Evolutionary conservation across 768 basidiomycete genomes (phyloP).

Genomic region (Termitomyces sp.): DNA sequence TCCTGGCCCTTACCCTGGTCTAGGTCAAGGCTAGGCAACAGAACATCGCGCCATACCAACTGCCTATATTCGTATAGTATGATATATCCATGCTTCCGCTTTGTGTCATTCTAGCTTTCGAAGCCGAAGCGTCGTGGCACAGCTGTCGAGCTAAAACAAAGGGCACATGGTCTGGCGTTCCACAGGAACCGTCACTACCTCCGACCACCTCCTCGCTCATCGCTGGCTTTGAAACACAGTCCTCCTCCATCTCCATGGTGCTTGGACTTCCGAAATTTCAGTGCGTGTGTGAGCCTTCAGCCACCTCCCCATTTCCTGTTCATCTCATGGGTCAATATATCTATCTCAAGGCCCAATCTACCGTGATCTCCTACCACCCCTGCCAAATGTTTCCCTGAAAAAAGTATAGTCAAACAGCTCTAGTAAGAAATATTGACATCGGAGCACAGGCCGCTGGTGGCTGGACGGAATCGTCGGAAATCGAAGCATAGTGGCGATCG

Average conservation of each 20-base stretch:
- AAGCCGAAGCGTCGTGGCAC: conserved; percentile 3
- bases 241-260: not conserved
- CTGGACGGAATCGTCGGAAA: not conserved
- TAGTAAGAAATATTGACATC: not conserved
- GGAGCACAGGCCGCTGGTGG: not conserved
- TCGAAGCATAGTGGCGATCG: not conserved
- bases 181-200: conserved; percentile 7
- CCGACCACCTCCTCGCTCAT: conserved; percentile 8
- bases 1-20: not conserved
- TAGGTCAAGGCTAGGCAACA: not conserved
- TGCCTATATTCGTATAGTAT: too few relatives aligned
- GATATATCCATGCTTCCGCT: conserved; percentile 4
- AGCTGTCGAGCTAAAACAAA: not conserved
- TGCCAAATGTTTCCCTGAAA: not conserved
- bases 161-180: not conserved
- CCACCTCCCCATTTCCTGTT: not conserved
- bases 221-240: not conserved
- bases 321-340: not conserved
- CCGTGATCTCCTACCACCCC: not conserved
- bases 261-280: not conserved
- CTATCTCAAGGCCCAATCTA: not conserved
- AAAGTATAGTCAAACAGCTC: not conserved
- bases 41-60: not conserved
- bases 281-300: not conserved
- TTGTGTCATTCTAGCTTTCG: conserved; percentile 9